phyloP scores from a whole-genome alignment of 2,329 filamentous ascomycete species.

The Aspergillus oerlinghausenensis region DNA sequence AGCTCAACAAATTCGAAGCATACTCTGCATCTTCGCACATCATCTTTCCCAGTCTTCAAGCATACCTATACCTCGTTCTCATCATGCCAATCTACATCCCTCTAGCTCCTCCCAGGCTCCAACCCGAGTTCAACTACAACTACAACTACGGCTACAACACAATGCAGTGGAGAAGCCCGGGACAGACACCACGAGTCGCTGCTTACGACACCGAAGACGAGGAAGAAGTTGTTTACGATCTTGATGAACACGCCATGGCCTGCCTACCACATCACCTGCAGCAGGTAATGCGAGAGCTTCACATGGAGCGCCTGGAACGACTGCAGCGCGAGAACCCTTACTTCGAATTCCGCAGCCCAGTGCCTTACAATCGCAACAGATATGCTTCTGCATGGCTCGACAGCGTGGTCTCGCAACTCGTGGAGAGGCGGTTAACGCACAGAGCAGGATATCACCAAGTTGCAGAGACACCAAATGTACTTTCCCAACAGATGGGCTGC shows the following conservation, averaged over 20 bases:
- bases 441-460: not conserved
- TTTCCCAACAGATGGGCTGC: too few species aligned
- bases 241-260: constrained; percentile 24
- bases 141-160: not conserved
- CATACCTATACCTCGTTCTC: not conserved
- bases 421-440: constrained; percentile 3
- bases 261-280: constrained; percentile 23
- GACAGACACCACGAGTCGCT: not conserved
- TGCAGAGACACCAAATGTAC: not conserved
- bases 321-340: constrained; percentile 10
- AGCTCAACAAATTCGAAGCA: not conserved
- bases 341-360: constrained; percentile 5
- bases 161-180: not conserved
- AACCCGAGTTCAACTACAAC: not conserved
- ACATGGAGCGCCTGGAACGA: constrained; percentile 18
- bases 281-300: constrained; percentile 23
- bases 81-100: not conserved
- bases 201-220: constrained; percentile 15
- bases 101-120: not conserved
- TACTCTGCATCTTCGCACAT: not conserved
- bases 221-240: constrained; percentile 24
- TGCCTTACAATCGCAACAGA: not conserved
- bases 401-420: constrained; percentile 9
- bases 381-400: constrained; percentile 13
- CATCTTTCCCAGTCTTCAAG: not conserved